Conservation (phyloP, 2,329 filamentous ascomycete genomes). For the Monilinia fructicola region DNA sequence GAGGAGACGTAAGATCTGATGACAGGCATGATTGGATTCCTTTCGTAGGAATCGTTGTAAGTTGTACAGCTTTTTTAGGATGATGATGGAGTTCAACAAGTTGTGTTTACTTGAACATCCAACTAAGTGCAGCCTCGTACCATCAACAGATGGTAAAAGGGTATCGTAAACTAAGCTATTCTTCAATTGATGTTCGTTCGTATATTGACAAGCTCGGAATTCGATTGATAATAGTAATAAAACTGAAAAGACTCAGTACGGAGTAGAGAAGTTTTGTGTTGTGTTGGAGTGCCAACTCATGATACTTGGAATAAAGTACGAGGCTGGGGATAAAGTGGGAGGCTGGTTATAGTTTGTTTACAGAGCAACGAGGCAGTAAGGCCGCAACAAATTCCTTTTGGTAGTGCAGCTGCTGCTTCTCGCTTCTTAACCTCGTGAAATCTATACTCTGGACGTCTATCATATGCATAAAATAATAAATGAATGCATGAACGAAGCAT, state of each 20-base stretch:
- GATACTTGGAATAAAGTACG: conserved; percentile 15
- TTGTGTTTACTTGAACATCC: conserved; percentile 20
- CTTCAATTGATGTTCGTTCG: not conserved
- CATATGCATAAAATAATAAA: not conserved
- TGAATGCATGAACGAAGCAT: not conserved
- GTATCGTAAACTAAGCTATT: not conserved
- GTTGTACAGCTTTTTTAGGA: not conserved
- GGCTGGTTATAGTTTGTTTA: conserved; percentile 21
- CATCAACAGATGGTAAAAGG: conserved; percentile 13
- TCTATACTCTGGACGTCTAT: not conserved
- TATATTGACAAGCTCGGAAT: not conserved
- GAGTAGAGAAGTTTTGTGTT: conserved; percentile 4
- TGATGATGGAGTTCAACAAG: not conserved
- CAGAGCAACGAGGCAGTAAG: conserved; percentile 18
- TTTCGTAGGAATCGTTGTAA: not conserved
- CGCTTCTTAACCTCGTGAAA: not conserved
- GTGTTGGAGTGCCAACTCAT: conserved; percentile 18
- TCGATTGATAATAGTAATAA: not conserved
- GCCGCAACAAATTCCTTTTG: not conserved
- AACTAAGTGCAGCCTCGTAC: conserved; percentile 16
- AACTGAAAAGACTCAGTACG: not conserved
- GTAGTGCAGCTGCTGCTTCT: not conserved
- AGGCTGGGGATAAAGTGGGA: conserved; percentile 25
- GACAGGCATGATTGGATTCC: conserved; percentile 35
- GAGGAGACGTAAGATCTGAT: conserved; percentile 33